These are phyloP conservation scores for Tubosaeta brunneosetosa DNA, from an alignment of 768 basidiomycete species.

Conservation along the genomic window DNA sequence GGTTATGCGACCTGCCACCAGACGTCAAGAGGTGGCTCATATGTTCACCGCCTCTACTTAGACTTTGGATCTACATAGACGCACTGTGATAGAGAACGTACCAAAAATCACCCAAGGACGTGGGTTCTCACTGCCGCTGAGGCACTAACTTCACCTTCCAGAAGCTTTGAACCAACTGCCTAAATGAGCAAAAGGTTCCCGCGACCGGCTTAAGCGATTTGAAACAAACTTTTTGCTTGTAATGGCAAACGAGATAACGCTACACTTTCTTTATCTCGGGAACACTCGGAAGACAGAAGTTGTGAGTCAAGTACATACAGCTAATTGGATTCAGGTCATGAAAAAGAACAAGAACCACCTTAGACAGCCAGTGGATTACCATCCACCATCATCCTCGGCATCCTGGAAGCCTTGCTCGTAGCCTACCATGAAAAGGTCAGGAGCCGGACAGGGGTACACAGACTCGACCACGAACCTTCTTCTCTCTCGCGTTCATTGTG, in stretches of 20 bases:
- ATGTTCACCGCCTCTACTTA: too few species aligned
- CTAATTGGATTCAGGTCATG: constrained; percentile 6
- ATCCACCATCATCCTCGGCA: constrained; percentile 16
- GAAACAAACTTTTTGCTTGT: too few species aligned
- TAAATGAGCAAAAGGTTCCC: too few species aligned
- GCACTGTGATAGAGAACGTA: background rate
- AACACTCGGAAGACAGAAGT: background rate
- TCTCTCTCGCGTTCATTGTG: constrained; percentile 33
- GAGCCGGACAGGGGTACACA: background rate
- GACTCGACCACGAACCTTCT: constrained; percentile 27
- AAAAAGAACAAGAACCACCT: background rate
- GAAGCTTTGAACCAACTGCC: too few species aligned
- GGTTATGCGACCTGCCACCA: background rate
- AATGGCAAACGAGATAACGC: too few species aligned
- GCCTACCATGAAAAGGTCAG: constrained; percentile 23
- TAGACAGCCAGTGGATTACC: constrained; percentile 1
- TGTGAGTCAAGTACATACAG: constrained; percentile 2
- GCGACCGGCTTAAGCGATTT: too few species aligned
- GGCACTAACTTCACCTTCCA: too few species aligned
- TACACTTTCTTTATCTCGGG: background rate
- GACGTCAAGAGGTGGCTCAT: too few species aligned
- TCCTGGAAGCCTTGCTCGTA: constrained; percentile 33
- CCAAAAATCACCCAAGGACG: background rate
- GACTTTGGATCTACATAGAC: background rate
- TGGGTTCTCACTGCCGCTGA: too few species aligned